A percentile compares a stretch with the other conserved stretches of the same genome.
phyloP scores from a whole-genome alignment of 2,329 filamentous ascomycete genomes.

The Hypoxylon sp. region DNA sequence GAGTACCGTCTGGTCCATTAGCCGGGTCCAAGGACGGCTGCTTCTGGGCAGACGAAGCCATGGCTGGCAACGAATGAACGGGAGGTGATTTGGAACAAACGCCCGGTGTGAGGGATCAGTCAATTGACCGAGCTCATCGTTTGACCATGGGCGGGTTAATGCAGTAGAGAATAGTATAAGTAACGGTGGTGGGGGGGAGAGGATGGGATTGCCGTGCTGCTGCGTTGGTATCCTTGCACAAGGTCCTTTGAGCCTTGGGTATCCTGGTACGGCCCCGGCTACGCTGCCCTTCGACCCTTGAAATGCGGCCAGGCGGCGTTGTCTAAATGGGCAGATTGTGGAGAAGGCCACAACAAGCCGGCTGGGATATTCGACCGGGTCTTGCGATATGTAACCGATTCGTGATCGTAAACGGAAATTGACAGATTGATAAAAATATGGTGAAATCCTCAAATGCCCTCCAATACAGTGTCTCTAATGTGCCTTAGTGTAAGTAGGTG shows the following conservation, averaged over 20 bases:
- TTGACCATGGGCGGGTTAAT: conserved; percentile 35
- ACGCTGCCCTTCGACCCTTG: conserved; percentile 28
- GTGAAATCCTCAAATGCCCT: too few relatives aligned
- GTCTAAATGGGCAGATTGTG: conserved; percentile 38
- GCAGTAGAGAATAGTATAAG: conserved; percentile 25
- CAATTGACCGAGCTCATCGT: conserved; percentile 38
- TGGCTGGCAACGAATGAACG: conserved; percentile 28
- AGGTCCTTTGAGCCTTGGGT: neutral
- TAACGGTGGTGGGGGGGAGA: conserved; percentile 26
- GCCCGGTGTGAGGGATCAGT: conserved; percentile 30
- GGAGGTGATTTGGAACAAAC: conserved; percentile 20
- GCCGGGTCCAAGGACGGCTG: conserved; percentile 30
- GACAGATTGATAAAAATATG: conserved; percentile 5
- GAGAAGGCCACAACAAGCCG: conserved; percentile 31
- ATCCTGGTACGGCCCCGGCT: conserved; percentile 29
- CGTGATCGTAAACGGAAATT: conserved; percentile 26
- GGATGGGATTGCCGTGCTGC: conserved; percentile 27
- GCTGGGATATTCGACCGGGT: conserved; percentile 21
- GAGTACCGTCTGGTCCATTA: conserved; percentile 22
- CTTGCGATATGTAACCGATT: conserved; percentile 26
- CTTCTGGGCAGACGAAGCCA: conserved; percentile 40
- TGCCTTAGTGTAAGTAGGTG: too few relatives aligned
- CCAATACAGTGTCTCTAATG: too few relatives aligned
- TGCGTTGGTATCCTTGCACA: conserved; percentile 25
- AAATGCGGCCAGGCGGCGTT: conserved; percentile 35